These are phyloP conservation scores for Puccinia coronata DNA, from an alignment of 1,284 basidiomycete genomes.

Conservation along the genomic window DNA sequence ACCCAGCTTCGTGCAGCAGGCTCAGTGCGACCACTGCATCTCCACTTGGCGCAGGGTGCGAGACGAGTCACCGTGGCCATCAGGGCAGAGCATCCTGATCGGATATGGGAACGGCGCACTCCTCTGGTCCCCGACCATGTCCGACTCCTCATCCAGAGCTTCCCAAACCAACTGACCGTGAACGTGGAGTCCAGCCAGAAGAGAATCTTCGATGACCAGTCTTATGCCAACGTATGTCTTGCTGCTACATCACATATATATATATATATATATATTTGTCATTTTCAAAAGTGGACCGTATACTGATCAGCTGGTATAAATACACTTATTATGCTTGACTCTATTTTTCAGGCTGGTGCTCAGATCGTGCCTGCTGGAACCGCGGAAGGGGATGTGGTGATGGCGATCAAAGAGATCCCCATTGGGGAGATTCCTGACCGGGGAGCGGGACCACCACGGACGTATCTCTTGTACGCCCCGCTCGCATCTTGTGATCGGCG, in stretches of 20 bases:
- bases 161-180: constrained; percentile 66
- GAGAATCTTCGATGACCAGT: constrained; percentile 69
- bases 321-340: neutral
- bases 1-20: neutral
- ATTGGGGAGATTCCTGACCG: constrained; percentile 59
- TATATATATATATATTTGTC: no score
- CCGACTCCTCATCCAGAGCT: constrained; percentile 63
- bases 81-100: constrained; percentile 72
- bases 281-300: no score
- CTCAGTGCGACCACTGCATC: neutral
- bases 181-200: constrained; percentile 74
- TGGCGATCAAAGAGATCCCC: constrained; percentile 86
- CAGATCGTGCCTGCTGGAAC: constrained; percentile 62
- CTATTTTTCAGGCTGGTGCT: constrained; percentile 70
- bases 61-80: constrained; percentile 65
- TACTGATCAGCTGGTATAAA: no score
- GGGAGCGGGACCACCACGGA: neutral
- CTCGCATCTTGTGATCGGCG: constrained; percentile 54
- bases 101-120: constrained; percentile 83
- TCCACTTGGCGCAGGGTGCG: neutral
- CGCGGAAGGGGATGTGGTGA: constrained; percentile 67
- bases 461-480: constrained; percentile 44
- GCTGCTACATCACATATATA: constrained; percentile 27
- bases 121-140: constrained; percentile 78
- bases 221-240: constrained; percentile 67